These are phyloP conservation scores for Apiotrichum gracile DNA, from an alignment of 1,284 basidiomycete species.

Conservation along the genomic window DNA sequence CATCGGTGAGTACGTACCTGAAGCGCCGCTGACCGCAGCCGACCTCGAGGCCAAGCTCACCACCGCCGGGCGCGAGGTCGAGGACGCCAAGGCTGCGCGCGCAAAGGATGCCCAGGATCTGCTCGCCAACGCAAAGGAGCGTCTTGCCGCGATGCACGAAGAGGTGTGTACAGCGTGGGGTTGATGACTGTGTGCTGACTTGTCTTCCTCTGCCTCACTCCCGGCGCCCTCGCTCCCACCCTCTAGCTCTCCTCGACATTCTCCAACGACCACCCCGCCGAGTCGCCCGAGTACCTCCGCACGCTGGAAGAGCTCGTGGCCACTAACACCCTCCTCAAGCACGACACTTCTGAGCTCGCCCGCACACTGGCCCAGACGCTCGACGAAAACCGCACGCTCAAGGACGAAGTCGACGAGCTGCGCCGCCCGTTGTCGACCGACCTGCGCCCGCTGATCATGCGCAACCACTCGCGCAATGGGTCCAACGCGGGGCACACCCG, in stretches of 20 bases:
- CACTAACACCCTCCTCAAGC: conserved; percentile 73
- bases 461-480: neutral
- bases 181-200: too few species aligned
- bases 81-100: conserved; percentile 60
- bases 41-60: conserved; percentile 69
- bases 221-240: too few species aligned
- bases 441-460: conserved; percentile 2
- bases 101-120: conserved; percentile 64
- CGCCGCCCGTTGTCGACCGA: conserved; percentile 31
- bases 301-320: conserved; percentile 74
- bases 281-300: conserved; percentile 47
- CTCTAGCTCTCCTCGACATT: conserved; percentile 38
- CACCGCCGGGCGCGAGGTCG: conserved; percentile 57
- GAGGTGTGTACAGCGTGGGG: conserved; percentile 30
- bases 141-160: conserved; percentile 58
- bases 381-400: conserved; percentile 64
- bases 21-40: conserved; percentile 47
- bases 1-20: conserved; percentile 23
- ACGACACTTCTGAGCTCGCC: conserved; percentile 71
- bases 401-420: conserved; percentile 68
- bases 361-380: conserved; percentile 64
- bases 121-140: conserved; percentile 62
- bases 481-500: neutral
- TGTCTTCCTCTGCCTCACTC: too few species aligned
- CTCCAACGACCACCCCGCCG: conserved; percentile 28